phyloP scores from a whole-genome alignment of 2,329 filamentous ascomycete species.

The Monascus ruber region DNA sequence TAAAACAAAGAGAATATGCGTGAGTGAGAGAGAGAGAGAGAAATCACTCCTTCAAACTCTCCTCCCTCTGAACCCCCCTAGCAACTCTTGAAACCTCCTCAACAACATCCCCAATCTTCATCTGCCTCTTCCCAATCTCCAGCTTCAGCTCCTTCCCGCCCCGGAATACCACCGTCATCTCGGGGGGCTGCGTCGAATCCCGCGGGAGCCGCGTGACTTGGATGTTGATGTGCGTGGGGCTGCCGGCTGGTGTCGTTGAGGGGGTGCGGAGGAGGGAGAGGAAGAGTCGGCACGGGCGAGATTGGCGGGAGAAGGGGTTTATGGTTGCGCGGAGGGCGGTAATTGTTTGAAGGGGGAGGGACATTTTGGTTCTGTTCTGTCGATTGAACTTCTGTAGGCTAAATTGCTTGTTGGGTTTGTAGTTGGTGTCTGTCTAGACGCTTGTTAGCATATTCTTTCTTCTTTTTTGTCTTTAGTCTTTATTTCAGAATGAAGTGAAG shows the following conservation, averaged over 20 bases:
- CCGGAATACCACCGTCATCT: constrained; percentile 77
- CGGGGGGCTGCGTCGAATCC: constrained; percentile 54
- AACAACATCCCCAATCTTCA: constrained; percentile 74
- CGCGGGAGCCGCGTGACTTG: constrained; percentile 65
- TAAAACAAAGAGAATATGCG: neutral
- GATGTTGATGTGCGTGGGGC: constrained; percentile 64
- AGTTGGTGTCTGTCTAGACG: neutral
- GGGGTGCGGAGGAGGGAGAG: constrained; percentile 75
- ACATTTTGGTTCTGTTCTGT: constrained; percentile 13
- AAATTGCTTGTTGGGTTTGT: neutral
- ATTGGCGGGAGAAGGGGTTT: constrained; percentile 75
- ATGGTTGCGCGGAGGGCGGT: constrained; percentile 77
- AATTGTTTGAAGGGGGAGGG: constrained; percentile 31
- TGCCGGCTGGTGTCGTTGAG: constrained; percentile 65
- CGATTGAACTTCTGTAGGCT: neutral
- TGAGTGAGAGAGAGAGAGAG: no score
- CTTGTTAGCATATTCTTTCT: no score
- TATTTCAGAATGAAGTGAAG: no score
- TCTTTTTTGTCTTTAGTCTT: no score
- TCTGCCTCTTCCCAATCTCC: constrained; percentile 63
- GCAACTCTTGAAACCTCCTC: constrained; percentile 89
- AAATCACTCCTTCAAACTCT: constrained; percentile 52
- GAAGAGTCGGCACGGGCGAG: constrained; percentile 77
- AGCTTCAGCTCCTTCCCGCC: constrained; percentile 85
- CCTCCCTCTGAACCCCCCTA: constrained; percentile 65